A percentile compares a stretch with the other conserved stretches of the same genome.
Evolutionary conservation across 2,329 filamentous ascomycete species (phyloP).

Genomic region (Xylaria sp.): DNA sequence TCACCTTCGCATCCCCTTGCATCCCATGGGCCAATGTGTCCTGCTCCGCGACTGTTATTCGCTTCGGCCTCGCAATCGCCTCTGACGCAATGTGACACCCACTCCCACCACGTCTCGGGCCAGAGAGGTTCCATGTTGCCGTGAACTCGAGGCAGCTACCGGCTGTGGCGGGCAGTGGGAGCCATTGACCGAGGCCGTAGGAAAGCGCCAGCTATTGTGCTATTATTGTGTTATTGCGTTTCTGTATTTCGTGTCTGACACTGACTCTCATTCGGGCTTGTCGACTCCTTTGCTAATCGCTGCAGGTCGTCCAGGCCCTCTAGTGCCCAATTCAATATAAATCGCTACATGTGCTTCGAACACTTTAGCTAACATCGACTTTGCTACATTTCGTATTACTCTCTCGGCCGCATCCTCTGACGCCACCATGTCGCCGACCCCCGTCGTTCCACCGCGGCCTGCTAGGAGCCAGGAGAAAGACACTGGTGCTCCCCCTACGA

Average conservation of each 20-base stretch:
- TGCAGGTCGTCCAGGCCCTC: constrained; percentile 27
- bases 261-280: constrained; percentile 9
- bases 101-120: too few species aligned
- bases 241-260: background rate
- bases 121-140: background rate
- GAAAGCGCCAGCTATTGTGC: background rate
- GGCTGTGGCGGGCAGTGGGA: background rate
- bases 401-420: constrained; percentile 44
- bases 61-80: too few species aligned
- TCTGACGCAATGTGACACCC: too few species aligned
- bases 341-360: constrained; percentile 27
- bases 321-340: constrained; percentile 27
- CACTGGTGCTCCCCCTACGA: constrained; percentile 60
- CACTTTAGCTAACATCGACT: constrained; percentile 33
- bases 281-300: constrained; percentile 16
- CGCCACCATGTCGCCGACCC: constrained; percentile 54
- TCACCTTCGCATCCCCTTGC: background rate
- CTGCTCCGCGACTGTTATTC: too few species aligned
- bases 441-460: constrained; percentile 63
- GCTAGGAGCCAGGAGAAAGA: constrained; percentile 55
- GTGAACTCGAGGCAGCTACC: background rate
- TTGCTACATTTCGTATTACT: constrained; percentile 7
- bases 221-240: constrained; percentile 1
- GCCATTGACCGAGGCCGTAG: too few species aligned
- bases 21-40: background rate